Percentiles rank a stretch among this genome's conserved stretches.
These are phyloP conservation scores for Talaromyces sp. DNA, from an alignment of 2,329 filamentous ascomycete genomes.

Conservation along the genomic window DNA sequence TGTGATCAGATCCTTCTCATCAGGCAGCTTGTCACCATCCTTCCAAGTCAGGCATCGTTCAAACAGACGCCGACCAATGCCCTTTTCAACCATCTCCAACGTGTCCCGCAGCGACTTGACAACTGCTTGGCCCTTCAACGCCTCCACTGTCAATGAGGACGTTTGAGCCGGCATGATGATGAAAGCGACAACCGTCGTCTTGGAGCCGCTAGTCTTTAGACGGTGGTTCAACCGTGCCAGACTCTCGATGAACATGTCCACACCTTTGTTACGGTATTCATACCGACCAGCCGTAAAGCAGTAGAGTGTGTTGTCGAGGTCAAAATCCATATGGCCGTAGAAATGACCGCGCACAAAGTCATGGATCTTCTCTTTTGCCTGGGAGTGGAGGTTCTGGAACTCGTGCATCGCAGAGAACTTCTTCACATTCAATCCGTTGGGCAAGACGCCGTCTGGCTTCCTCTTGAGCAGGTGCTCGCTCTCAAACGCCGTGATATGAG, in stretches of 20 bases:
- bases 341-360: constrained; percentile 98
- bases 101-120: constrained; percentile 95
- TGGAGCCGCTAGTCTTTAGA: constrained; percentile 76
- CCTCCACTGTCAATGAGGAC: constrained; percentile 88
- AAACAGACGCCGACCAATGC: constrained; percentile 88
- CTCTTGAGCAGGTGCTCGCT: constrained; percentile 96
- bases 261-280: constrained; percentile 96
- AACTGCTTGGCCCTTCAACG: constrained; percentile 91
- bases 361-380: constrained; percentile 95
- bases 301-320: constrained; percentile 93
- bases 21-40: constrained; percentile 85
- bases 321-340: constrained; percentile 96
- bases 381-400: constrained; percentile 96
- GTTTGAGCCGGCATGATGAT: constrained; percentile 99
- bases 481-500: constrained; percentile 97
- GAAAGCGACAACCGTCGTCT: constrained; percentile 92
- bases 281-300: constrained; percentile 97
- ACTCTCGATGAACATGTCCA: constrained; percentile 99
- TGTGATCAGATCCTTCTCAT: constrained; percentile 93
- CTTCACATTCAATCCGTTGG: constrained; percentile 95
- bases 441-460: constrained; percentile 92
- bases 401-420: constrained; percentile 98
- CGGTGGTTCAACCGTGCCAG: constrained; percentile 90
- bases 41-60: constrained; percentile 93
- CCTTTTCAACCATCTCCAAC: constrained; percentile 83